Percentiles rank a stretch among this genome's conserved stretches.
Evolutionary conservation across 164 flowering plant genomes (phyloP).

Genomic region (grape (Vitis vinifera)): ASM3070453v1 NC_081807.1:5096001-5096500

Average conservation of each 20-base stretch:
- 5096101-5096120: constrained; percentile 60
- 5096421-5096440: constrained; percentile 79
- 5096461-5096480: constrained; percentile 73
- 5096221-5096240: constrained; percentile 78
- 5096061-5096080: constrained; percentile 67
- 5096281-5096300: constrained; percentile 69
- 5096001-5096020: constrained; percentile 56
- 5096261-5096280: constrained; percentile 30
- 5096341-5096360: constrained; percentile 73
- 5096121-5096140: constrained; percentile 78
- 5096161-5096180: constrained; percentile 48
- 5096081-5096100: constrained; percentile 74
- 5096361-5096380: constrained; percentile 63
- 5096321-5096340: constrained; percentile 78
- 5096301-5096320: constrained; percentile 78
- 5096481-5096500: constrained; percentile 62
- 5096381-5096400: constrained; percentile 61
- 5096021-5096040: constrained; percentile 58
- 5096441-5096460: constrained; percentile 91
- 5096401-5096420: constrained; percentile 58
- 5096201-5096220: constrained; percentile 58
- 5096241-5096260: constrained; percentile 73
- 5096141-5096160: constrained; percentile 55
- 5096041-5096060: constrained; percentile 68
- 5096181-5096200: constrained; percentile 67